phyloP scores from a whole-genome alignment of 2,329 filamentous ascomycete species.

The Diaporthe caulivora region DNA sequence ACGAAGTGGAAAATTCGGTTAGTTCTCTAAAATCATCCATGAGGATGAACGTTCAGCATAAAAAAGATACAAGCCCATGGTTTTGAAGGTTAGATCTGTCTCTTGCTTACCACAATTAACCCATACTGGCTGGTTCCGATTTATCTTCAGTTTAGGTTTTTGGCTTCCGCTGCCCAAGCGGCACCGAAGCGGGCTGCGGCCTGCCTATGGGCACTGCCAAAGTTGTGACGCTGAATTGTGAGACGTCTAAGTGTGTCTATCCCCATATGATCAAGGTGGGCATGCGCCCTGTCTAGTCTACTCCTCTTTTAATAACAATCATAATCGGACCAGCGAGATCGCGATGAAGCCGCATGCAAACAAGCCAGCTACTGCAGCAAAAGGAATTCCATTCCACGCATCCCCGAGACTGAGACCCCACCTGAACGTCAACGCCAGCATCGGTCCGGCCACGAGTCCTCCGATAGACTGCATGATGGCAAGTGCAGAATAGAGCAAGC shows the following conservation, averaged over 20 bases:
- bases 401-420: conserved; percentile 26
- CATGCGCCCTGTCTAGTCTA: not conserved
- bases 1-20: not conserved
- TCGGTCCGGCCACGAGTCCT: conserved; percentile 18
- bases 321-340: not conserved
- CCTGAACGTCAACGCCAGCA: conserved; percentile 15
- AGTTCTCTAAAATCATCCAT: not conserved
- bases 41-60: not conserved
- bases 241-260: not conserved
- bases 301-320: not conserved
- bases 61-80: not conserved
- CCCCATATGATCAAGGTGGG: not conserved
- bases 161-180: not conserved
- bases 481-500: conserved; percentile 20
- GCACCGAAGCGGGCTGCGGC: not conserved
- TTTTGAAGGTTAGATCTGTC: too few species aligned
- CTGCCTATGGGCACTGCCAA: not conserved
- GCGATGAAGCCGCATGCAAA: conserved; percentile 15
- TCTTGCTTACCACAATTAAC: not conserved
- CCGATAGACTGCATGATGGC: conserved; percentile 15
- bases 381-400: conserved; percentile 16
- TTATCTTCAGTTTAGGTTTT: too few species aligned
- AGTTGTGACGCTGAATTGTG: not conserved
- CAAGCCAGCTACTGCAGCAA: conserved; percentile 27
- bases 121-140: not conserved